These are phyloP conservation scores for Penicillium sp. DNA, from an alignment of 2,329 filamentous ascomycete species.

Conservation along the genomic window DNA sequence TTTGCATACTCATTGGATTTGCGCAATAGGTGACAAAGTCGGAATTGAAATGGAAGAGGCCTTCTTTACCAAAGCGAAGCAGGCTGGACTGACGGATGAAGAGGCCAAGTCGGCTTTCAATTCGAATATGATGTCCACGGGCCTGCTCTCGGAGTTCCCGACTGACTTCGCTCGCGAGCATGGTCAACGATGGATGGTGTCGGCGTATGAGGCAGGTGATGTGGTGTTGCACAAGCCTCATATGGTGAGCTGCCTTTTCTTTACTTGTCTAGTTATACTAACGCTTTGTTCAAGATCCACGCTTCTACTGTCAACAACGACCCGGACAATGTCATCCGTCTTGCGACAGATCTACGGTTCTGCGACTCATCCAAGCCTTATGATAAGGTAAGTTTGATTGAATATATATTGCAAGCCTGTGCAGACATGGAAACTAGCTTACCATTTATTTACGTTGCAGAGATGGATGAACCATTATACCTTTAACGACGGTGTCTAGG, in stretches of 20 bases:
- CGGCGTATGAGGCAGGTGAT: constrained; percentile 48
- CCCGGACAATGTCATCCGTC: constrained; percentile 44
- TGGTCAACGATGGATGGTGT: constrained; percentile 44
- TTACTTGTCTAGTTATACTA: not conserved
- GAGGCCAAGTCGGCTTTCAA: constrained; percentile 49
- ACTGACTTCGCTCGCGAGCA: constrained; percentile 38
- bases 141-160: constrained; percentile 46
- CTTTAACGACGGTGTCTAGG: constrained; percentile 29
- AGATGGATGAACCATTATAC: constrained; percentile 37
- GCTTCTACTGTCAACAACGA: constrained; percentile 51
- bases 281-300: constrained; percentile 41
- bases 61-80: constrained; percentile 44
- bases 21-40: constrained; percentile 27
- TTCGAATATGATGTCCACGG: constrained; percentile 51
- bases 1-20: not conserved
- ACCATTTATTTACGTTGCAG: constrained; percentile 7
- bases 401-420: not conserved
- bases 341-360: constrained; percentile 51
- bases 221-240: constrained; percentile 39
- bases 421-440: not conserved
- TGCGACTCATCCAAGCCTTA: constrained; percentile 46
- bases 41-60: constrained; percentile 22
- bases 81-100: constrained; percentile 44
- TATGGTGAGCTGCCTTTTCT: constrained; percentile 19
- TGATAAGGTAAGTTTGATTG: constrained; percentile 35